Evolutionary conservation across 768 basidiomycete genomes (phyloP).

Genomic region (Fibroporia radiculosa): DNA sequence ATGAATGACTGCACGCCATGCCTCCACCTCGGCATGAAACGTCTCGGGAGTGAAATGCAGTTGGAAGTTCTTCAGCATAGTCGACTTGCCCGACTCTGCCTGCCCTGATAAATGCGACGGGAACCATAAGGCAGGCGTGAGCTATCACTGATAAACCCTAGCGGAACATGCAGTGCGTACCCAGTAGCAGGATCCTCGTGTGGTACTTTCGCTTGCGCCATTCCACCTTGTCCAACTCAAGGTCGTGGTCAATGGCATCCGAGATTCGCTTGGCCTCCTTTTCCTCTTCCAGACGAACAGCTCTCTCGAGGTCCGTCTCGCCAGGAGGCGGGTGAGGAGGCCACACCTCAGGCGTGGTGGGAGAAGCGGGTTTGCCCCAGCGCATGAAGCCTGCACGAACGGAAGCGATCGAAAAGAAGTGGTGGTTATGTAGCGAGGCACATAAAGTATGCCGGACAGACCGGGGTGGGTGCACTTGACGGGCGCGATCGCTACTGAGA

Average conservation of each 20-base stretch:
- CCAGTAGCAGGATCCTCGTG: slow-evolving; percentile 49
- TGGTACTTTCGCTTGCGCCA: slow-evolving; percentile 27
- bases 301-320: slow-evolving; percentile 37
- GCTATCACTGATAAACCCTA: background rate
- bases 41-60: slow-evolving; percentile 52
- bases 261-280: slow-evolving; percentile 42
- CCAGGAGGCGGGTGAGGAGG: slow-evolving; percentile 25
- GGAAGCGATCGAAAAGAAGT: no score
- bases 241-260: slow-evolving; percentile 47
- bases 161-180: slow-evolving; percentile 28
- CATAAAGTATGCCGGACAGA: no score
- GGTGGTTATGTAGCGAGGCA: no score
- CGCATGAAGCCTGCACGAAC: no score
- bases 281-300: slow-evolving; percentile 34
- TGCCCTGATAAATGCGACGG: slow-evolving; percentile 34
- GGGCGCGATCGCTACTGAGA: no score
- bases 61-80: slow-evolving; percentile 60
- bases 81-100: slow-evolving; percentile 63
- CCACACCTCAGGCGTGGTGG: slow-evolving; percentile 12
- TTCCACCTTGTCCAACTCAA: slow-evolving; percentile 39
- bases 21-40: slow-evolving; percentile 46
- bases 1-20: slow-evolving; percentile 62
- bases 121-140: background rate
- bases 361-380: slow-evolving; percentile 1
- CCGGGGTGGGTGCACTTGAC: no score